Conservation (phyloP, 129 eudicot species). For the Artemisia argyi region DNA sequence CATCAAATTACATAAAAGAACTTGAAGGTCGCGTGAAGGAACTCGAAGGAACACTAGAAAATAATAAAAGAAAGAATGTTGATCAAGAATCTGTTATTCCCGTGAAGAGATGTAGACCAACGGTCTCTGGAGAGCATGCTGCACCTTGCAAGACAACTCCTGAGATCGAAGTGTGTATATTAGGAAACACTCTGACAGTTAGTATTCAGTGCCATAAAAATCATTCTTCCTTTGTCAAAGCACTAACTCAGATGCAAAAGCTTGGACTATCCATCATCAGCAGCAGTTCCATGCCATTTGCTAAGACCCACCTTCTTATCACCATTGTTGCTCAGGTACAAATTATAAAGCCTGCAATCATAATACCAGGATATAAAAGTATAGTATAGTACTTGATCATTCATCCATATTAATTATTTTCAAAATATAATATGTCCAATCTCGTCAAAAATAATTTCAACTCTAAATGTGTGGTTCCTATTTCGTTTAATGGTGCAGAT, state of each 20-base stretch:
- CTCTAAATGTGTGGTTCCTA: neutral
- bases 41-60: slow-evolving; percentile 35
- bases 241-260: slow-evolving; percentile 41
- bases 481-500: slow-evolving; percentile 25
- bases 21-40: slow-evolving; percentile 44
- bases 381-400: too few species aligned
- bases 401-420: too few species aligned
- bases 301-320: slow-evolving; percentile 30
- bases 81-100: slow-evolving; percentile 30
- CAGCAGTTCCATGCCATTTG: slow-evolving; percentile 42
- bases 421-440: neutral
- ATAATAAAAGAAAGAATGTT: slow-evolving; percentile 16
- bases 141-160: neutral
- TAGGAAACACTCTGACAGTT: slow-evolving; percentile 36
- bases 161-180: slow-evolving; percentile 39
- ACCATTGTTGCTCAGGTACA: slow-evolving; percentile 59
- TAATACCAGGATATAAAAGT: neutral
- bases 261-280: slow-evolving; percentile 43
- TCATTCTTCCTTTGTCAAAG: slow-evolving; percentile 30
- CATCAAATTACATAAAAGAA: slow-evolving; percentile 46
- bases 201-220: slow-evolving; percentile 40
- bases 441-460: neutral
- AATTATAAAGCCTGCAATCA: neutral
- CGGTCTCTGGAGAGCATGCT: neutral
- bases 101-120: slow-evolving; percentile 27